phyloP scores from a whole-genome alignment of 2,329 filamentous ascomycete species.

The Fusarium caatingaense region DNA sequence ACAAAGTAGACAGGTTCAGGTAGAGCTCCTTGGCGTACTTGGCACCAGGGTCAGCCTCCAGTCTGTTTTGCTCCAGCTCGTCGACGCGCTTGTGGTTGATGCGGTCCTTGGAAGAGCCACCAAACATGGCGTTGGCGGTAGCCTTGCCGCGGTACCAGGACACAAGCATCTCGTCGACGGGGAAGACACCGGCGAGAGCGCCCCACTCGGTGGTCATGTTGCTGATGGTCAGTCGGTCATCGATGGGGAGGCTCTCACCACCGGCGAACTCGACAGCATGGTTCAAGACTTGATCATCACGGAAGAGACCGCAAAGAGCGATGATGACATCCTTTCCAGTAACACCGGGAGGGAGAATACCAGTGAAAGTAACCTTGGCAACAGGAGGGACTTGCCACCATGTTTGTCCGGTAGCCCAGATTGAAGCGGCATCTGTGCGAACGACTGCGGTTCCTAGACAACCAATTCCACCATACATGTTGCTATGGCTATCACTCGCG shows the following conservation, averaged over 20 bases:
- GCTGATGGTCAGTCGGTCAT: constrained; percentile 77
- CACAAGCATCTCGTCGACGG: constrained; percentile 78
- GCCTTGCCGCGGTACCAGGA: constrained; percentile 83
- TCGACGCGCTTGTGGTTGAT: constrained; percentile 82
- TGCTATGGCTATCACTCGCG: constrained; percentile 78
- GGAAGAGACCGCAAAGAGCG: constrained; percentile 86
- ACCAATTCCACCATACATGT: constrained; percentile 75
- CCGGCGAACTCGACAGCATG: constrained; percentile 91
- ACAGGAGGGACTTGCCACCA: constrained; percentile 93
- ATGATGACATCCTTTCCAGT: constrained; percentile 96
- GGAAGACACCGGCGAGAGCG: constrained; percentile 72
- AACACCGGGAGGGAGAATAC: constrained; percentile 80
- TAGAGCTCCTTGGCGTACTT: constrained; percentile 86
- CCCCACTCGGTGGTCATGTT: constrained; percentile 91
- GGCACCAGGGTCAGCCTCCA: constrained; percentile 80
- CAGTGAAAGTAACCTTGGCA: constrained; percentile 81
- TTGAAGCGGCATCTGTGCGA: constrained; percentile 84
- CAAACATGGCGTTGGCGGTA: constrained; percentile 73
- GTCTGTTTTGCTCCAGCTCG: constrained; percentile 72
- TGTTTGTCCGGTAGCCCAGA: constrained; percentile 84
- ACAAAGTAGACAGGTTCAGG: constrained; percentile 83
- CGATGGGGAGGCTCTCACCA: constrained; percentile 78
- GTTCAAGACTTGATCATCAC: constrained; percentile 89
- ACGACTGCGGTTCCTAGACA: constrained; percentile 71
- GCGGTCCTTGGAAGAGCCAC: constrained; percentile 62